Percentiles rank a stretch among this genome's conserved stretches.
Conservation (phyloP, 106 monocot species). For the Cymbidium sinense region DNA sequence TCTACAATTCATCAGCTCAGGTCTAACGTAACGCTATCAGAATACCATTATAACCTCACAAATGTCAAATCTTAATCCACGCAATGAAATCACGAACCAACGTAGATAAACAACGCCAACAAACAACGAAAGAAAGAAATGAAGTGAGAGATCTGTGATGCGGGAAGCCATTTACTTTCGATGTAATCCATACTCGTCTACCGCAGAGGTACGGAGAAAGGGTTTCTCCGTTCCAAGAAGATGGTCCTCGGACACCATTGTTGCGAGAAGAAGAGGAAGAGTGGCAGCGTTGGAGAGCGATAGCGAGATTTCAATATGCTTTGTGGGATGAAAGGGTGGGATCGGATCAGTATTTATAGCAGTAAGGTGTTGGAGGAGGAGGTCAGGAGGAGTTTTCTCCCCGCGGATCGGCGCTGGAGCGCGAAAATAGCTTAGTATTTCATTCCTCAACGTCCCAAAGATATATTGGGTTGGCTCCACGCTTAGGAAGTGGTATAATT, state of each 20-base stretch:
- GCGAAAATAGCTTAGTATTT: too few species aligned
- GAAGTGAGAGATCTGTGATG: not conserved
- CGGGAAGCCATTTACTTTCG: conserved; percentile 29
- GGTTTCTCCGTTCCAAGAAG: conserved; percentile 90
- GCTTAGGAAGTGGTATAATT: too few species aligned
- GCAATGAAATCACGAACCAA: not conserved
- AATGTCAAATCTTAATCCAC: too few species aligned
- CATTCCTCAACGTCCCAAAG: too few species aligned
- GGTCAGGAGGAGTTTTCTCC: too few species aligned
- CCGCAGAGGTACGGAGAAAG: conserved; percentile 79
- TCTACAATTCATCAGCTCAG: not conserved
- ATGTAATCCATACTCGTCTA: conserved; percentile 66
- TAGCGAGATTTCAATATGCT: not conserved
- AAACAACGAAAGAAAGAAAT: not conserved
- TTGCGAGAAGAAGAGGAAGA: not conserved
- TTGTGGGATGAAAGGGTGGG: not conserved
- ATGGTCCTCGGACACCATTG: conserved; percentile 60
- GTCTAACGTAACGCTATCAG: not conserved
- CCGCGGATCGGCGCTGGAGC: too few species aligned
- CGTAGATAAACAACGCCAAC: not conserved
- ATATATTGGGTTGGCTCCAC: too few species aligned
- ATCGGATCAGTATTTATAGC: not conserved
- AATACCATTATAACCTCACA: too few species aligned
- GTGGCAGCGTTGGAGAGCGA: not conserved
- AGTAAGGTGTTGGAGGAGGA: not conserved